Evolutionary conservation across 768 basidiomycete genomes (phyloP), one percentile per base, ranked within the genome.

Genomic region (Tricholoma sp.): DNA sequence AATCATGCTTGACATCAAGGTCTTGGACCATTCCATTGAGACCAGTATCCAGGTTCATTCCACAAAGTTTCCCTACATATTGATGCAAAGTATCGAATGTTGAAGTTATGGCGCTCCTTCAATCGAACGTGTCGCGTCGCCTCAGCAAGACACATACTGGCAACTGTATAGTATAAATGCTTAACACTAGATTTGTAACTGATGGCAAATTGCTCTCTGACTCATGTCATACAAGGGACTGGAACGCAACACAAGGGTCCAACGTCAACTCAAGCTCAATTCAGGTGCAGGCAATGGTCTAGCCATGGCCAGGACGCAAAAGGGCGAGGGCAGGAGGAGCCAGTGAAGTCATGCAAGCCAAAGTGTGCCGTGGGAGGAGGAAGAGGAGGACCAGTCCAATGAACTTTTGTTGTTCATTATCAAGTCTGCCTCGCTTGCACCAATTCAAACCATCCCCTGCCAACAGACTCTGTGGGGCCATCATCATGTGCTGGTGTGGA

Each of bases 221-320:
- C n/a, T 48, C 2, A 1, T 29, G 12, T 48, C 56, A 36, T 28
- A 55, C 59, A 59, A 52, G 59, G 37, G 53, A 55, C 48, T 57
- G 32, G 28, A 50, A 51, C 31, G 56, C 58, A 57, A 34, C 47
- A 49, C 20, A 28, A 45, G 57, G 41, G 44, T 56, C 54, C 44
- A 44, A 47, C 58, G 62, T 58, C 45, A 31, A 12, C 61, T 52
- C 59, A 50, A 49, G 59, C 64, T 32, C 61, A n/a, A 52, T 56
- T 65, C 66, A 57, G 59, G 55, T 37, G 57, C 57, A 52, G 53
- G 65, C 65, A 59, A 48, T 65, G 72, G 74, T 68, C 76, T 77
- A 67, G 77, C 75, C 72, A 65, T 59, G 53, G 24, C 57, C 60
- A 42, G 28, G 53, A 55, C 47, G 63, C 57, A 64, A 57, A 63